A percentile compares a stretch with the other conserved stretches of the same genome.
These are phyloP conservation scores for Sporobolomyces phaffii DNA, from an alignment of 768 basidiomycete genomes.

Conservation along the genomic window DNA sequence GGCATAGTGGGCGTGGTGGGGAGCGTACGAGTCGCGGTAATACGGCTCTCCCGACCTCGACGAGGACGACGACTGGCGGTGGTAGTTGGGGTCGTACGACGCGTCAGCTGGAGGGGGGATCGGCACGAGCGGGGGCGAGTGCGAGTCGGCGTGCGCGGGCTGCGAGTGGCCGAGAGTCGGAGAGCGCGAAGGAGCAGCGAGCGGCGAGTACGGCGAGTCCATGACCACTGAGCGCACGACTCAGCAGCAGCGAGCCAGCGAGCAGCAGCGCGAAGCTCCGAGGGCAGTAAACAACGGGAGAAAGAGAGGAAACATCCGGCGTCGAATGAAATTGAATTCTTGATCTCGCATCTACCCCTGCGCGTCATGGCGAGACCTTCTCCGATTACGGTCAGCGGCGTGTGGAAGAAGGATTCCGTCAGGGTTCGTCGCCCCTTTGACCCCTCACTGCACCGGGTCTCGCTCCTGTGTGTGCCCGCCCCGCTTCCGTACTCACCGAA, in stretches of 20 bases:
- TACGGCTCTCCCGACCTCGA: background rate
- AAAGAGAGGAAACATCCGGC: background rate
- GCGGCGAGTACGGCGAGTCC: constrained; percentile 18
- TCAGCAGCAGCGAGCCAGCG: no score
- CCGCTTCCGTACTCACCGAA: background rate
- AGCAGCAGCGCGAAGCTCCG: background rate
- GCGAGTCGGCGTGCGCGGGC: background rate
- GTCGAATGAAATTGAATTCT: no score
- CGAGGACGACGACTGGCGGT: background rate
- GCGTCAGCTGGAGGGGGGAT: background rate
- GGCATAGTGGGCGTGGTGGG: background rate
- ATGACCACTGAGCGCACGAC: no score
- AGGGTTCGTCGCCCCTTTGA: constrained; percentile 11
- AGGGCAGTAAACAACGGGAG: background rate
- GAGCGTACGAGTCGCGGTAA: background rate
- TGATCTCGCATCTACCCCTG: background rate
- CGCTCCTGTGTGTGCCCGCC: background rate
- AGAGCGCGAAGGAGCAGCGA: background rate
- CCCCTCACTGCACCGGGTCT: no score
- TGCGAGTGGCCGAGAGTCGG: background rate
- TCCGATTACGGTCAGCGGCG: constrained; percentile 6
- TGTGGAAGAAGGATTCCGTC: constrained; percentile 38
- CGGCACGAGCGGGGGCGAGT: constrained; percentile 18
- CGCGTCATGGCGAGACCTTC: constrained; percentile 17
- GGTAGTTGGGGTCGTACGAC: background rate